Base-by-base conservation (phyloP, 192 early-diverging fungal genomes). In the Coemansia asiatica region DNA sequence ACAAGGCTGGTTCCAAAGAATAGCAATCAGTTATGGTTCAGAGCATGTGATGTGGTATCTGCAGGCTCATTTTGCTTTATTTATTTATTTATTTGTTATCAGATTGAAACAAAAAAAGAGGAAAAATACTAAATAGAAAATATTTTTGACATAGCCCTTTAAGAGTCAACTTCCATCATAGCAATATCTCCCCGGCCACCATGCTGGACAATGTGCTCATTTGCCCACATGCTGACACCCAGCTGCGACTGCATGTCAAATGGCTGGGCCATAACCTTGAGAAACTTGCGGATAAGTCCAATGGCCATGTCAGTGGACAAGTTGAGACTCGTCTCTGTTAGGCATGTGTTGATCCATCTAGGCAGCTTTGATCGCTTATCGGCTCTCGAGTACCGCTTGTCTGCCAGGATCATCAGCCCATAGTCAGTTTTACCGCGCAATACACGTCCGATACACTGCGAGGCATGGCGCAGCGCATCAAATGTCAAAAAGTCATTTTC, bases 401-500 rank as follows among this genome's bases (percentile, higher is more conserved):
- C 98, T 1, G 95, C 95, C 86, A 99, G 92, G 33, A 99, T 88
- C 98, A 99, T 99, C 49, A 99, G 73, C 21, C 98, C 98, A 66
- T 99, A 99, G 78, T 99, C 98, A 0, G 90, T 94, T 71, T 99
- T 99, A 64, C 98, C 98, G 38, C 98, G 85, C 66, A 99, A 60
- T 36, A 98, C 98, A 53, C 98, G 87, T 22, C 98, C 98, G 19
- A 99, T 91, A 79, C 98, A 99, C 83, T 99, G 98, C 15, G 98
- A 96, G 62, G 95, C 98, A 81, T 99, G 98, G 6, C 98, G 89
- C 79, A 99, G 89, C 0, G 98, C 98, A 64, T 99, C 98, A 81
- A 99, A 99, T 0, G 98, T 97, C 67, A 99, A 72, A 77, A 98
- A 99, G 70, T 99, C 98, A 71, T 96, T 99, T 79, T 99, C 98